Base-by-base conservation (phyloP, 768 basidiomycete genomes). In the Pisolithus microcarpus region DNA sequence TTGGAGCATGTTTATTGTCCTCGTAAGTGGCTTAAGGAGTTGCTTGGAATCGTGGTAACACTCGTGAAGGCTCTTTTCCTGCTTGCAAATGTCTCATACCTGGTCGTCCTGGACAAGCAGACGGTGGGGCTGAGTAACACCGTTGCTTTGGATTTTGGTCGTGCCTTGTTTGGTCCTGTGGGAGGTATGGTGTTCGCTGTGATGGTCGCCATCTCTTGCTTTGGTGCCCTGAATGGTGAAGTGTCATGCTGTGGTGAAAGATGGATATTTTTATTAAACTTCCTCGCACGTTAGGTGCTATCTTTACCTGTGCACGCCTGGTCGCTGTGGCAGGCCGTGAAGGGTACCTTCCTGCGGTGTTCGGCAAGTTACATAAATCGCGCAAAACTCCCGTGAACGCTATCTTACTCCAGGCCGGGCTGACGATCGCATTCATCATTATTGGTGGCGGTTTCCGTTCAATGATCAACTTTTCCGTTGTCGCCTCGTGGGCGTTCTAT, bases 201-300 rank as follows among this genome's bases (percentile, higher is more conserved):
- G 46, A 82, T 92, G 77, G 95, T 99, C 13, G 90, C 92, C 1
- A 77, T 97, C 52, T 96, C 93, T 3, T 96, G 92, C 65, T 91
- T 99, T 57, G 95, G 95, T 16, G 92, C 96, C 1, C 69, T 99
- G 48, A 95, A 96, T 64, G 88, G 92, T 81, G 58, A 39, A 56
- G 62, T 61, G n/a, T 50, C 26, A 21, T 28, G 5, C 52, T 9
- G 37, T 31, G 15, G 16, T 28, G 16, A 23, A 15, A 16, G 16
- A 40, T 42, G 40, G 52, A 13, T 36, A 36, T 16, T 7, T 26
- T 6, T 42, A 18, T 59, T 38, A 31, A 50, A 48, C 53, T 52
- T 4, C 31, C 11, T 54, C 49, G 38, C 24, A 24, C 45, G 52
- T 48, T 54, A 87, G 84, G 82, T 8, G 75, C 80, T 1, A 82